These are phyloP conservation scores for Neurospora intermedia DNA, from an alignment of 495 filamentous ascomycete species.

Conservation along the genomic window DNA sequence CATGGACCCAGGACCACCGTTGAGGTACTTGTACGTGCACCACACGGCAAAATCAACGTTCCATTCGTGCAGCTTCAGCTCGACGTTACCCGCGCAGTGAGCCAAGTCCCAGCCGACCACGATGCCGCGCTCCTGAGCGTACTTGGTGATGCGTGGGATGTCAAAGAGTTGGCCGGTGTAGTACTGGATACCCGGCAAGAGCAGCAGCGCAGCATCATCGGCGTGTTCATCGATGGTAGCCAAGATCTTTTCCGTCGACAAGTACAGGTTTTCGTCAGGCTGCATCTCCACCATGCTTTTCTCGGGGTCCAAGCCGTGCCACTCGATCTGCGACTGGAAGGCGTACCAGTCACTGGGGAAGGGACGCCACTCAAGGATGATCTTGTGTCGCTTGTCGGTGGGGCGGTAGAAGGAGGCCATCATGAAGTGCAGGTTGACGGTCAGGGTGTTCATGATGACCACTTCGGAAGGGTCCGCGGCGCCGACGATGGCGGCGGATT, in stretches of 20 bases:
- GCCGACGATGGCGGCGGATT: constrained; percentile 72
- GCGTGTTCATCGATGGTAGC: constrained; percentile 72
- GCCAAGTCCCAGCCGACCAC: constrained; percentile 88
- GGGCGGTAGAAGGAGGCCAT: constrained; percentile 86
- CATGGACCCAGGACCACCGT: constrained; percentile 76
- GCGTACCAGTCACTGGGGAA: constrained; percentile 92
- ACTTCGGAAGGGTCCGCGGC: constrained; percentile 59
- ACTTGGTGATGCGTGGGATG: constrained; percentile 65
- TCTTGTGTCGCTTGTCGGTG: constrained; percentile 55
- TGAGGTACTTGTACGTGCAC: constrained; percentile 96
- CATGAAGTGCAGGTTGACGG: constrained; percentile 77
- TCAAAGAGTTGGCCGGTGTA: constrained; percentile 88
- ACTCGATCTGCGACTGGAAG: constrained; percentile 70
- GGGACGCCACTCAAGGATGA: constrained; percentile 81
- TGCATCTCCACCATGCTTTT: constrained; percentile 66
- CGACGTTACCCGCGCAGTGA: constrained; percentile 83
- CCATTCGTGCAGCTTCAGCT: constrained; percentile 75
- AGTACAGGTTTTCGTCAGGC: constrained; percentile 38
- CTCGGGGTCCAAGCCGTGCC: constrained; percentile 55
- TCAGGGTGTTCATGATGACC: constrained; percentile 82
- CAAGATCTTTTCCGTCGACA: constrained; percentile 62
- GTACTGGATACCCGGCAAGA: constrained; percentile 85
- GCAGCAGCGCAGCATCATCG: constrained; percentile 59
- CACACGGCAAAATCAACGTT: constrained; percentile 90
- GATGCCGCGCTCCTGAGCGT: constrained; percentile 65